Evolutionary conservation across 2,329 filamentous ascomycete genomes (phyloP).

Genomic region (Blumeria graminis): DNA sequence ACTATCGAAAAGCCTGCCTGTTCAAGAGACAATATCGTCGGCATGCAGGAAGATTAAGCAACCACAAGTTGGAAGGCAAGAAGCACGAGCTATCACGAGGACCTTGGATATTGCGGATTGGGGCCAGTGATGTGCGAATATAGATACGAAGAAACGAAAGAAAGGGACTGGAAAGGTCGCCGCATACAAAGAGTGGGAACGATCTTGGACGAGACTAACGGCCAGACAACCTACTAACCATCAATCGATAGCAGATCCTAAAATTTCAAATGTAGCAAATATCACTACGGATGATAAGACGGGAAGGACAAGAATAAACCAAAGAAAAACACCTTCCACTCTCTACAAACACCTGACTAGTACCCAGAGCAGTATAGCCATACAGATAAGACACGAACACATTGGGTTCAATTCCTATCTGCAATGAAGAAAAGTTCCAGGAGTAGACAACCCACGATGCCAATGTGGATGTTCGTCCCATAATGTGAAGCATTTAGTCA

Average conservation of each 20-base stretch:
- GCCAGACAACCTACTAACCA: no score
- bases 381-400: not conserved
- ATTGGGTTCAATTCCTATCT: not conserved
- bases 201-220: no score
- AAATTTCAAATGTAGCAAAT: no score
- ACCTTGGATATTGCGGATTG: not conserved
- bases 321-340: not conserved
- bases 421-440: not conserved
- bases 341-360: not conserved
- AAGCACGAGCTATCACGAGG: not conserved
- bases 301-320: not conserved
- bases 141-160: not conserved
- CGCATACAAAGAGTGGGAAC: no score
- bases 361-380: not conserved
- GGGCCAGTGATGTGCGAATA: not conserved
- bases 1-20: not conserved
- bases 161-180: not conserved
- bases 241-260: no score
- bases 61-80: not conserved
- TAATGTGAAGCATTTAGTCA: not conserved
- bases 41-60: not conserved
- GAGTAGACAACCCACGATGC: not conserved
- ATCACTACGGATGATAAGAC: not conserved
- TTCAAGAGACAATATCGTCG: not conserved
- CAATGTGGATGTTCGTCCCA: not conserved